Percentiles rank a stretch among this genome's conserved stretches.
These are phyloP conservation scores for Plantago ovata DNA, from an alignment of 257 asterid species.

Conservation along the genomic window DNA sequence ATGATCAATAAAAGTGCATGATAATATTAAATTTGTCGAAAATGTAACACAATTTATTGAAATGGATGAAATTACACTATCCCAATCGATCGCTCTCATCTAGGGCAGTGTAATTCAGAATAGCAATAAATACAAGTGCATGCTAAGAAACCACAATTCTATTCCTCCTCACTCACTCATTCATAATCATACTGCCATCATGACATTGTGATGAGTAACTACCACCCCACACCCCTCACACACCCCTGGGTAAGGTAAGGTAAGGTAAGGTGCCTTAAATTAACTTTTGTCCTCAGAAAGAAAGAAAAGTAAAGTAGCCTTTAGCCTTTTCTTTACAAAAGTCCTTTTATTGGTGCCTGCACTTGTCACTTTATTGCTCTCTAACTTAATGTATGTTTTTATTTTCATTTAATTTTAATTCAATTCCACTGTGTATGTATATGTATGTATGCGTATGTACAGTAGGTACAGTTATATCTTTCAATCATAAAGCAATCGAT, in stretches of 20 bases:
- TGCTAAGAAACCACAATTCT: constrained; percentile 92
- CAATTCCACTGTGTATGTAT: background rate
- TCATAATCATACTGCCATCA: constrained; percentile 75
- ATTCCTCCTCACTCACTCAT: constrained; percentile 32
- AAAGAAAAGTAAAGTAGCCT: constrained; percentile 23
- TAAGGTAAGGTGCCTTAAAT: constrained; percentile 34
- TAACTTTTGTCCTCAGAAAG: constrained; percentile 60
- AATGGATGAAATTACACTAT: too few species aligned
- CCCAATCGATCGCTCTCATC: too few species aligned
- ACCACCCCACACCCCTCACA: background rate
- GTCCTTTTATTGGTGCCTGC: constrained; percentile 12
- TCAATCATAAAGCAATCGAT: constrained; percentile 94
- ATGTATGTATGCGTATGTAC: background rate
- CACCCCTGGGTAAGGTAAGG: background rate
- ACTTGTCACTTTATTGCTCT: background rate
- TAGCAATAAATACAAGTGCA: too few species aligned
- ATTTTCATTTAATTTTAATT: background rate
- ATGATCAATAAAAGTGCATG: too few species aligned
- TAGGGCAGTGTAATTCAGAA: constrained; percentile 60
- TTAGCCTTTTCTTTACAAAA: constrained; percentile 21
- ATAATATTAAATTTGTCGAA: too few species aligned
- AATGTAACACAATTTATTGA: too few species aligned
- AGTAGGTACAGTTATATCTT: constrained; percentile 3
- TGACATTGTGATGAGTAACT: constrained; percentile 45
- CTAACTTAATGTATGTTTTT: background rate